Conservation (phyloP, 345 rosid species). For the Anastatica hierochuntica region DNA sequence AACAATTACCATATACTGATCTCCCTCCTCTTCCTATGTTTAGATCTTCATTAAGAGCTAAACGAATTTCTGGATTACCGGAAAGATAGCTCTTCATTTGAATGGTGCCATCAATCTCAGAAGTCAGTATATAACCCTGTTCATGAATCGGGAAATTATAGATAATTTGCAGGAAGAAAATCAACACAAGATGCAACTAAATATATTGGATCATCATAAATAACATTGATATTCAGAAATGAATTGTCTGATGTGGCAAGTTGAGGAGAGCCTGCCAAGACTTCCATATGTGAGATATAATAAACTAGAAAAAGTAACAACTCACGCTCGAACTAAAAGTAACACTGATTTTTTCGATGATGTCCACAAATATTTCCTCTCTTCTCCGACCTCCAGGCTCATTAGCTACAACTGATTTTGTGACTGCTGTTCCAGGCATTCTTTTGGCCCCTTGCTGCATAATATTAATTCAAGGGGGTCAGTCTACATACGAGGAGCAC, state of each 20-base stretch:
- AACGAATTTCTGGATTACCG: constrained; percentile 93
- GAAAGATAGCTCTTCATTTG: constrained; percentile 99
- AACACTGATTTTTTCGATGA: constrained; percentile 96
- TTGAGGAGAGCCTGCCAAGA: constrained; percentile 1
- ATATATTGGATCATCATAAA: background rate
- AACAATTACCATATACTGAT: constrained; percentile 60
- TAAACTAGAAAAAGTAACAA: constrained; percentile 6
- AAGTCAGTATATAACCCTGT: constrained; percentile 95
- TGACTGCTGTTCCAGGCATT: constrained; percentile 98
- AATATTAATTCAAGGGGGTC: constrained; percentile 15
- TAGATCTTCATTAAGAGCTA: constrained; percentile 94
- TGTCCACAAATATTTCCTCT: constrained; percentile 97
- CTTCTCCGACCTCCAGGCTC: constrained; percentile 96
- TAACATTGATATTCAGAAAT: background rate
- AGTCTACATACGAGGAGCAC: constrained; percentile 4
- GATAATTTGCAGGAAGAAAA: background rate
- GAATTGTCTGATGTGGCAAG: background rate
- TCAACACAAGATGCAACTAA: constrained; percentile 1
- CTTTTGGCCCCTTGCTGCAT: constrained; percentile 91
- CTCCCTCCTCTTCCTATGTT: constrained; percentile 73
- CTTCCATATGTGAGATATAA: background rate
- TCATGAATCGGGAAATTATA: background rate
- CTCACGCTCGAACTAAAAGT: constrained; percentile 98
- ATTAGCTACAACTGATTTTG: constrained; percentile 94
- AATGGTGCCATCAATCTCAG: constrained; percentile 98